Conservation (phyloP, 1,284 basidiomycete genomes). For the Boletus smithii region DNA sequence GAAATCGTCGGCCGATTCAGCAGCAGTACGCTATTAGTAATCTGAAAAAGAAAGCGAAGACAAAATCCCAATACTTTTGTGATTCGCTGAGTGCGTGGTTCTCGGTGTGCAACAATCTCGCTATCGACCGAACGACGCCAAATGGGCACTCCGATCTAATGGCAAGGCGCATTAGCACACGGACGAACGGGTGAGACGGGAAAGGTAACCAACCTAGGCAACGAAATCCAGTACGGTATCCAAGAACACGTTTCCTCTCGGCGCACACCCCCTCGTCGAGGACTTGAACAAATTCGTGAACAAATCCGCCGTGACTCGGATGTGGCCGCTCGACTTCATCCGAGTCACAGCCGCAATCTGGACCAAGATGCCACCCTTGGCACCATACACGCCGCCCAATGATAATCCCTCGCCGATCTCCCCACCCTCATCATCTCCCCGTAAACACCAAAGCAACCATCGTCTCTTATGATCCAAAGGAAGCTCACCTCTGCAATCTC, state of each 20-base stretch:
- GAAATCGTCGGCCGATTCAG: too few relatives aligned
- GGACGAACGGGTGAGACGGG: background rate
- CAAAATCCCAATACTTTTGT: too few relatives aligned
- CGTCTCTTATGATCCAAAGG: slow-evolving; percentile 92
- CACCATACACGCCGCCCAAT: slow-evolving; percentile 56
- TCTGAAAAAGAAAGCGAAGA: too few relatives aligned
- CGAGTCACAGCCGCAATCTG: slow-evolving; percentile 65
- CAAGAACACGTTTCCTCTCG: slow-evolving; percentile 33
- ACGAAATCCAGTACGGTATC: slow-evolving; percentile 24
- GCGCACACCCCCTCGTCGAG: slow-evolving; percentile 65
- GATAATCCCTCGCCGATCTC: slow-evolving; percentile 63
- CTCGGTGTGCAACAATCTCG: slow-evolving; percentile 25
- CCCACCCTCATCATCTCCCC: slow-evolving; percentile 80
- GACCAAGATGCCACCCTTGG: too few relatives aligned
- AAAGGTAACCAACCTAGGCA: slow-evolving; percentile 21
- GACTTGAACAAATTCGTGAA: slow-evolving; percentile 68
- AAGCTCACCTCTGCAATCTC: slow-evolving; percentile 91
- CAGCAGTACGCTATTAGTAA: too few relatives aligned
- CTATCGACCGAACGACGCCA: slow-evolving; percentile 33
- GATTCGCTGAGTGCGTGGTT: too few relatives aligned
- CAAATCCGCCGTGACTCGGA: slow-evolving; percentile 76
- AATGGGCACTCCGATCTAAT: slow-evolving; percentile 32
- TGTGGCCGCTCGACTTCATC: slow-evolving; percentile 70
- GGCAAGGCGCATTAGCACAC: background rate
- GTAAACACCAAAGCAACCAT: slow-evolving; percentile 93